Percentiles rank a stretch among this genome's conserved stretches.
Evolutionary conservation across 2,329 filamentous ascomycete genomes (phyloP).

Genomic region (Pseudopyrenochaeta lycopersici): DNA sequence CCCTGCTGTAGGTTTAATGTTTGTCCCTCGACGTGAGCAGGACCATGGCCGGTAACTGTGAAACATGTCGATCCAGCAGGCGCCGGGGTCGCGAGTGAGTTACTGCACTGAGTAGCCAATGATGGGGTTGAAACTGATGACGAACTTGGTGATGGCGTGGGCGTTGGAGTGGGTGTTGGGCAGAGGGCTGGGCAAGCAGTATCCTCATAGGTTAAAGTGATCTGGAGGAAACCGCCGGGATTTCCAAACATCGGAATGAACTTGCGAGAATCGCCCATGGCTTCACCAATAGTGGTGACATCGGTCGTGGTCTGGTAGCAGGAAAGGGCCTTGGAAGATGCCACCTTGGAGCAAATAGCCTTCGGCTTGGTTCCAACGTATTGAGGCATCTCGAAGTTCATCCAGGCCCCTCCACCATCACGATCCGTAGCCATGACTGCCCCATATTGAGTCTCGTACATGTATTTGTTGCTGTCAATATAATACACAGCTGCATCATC

Average conservation of each 20-base stretch:
- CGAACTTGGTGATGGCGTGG: neutral
- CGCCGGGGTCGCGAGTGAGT: neutral
- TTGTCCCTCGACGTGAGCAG: neutral
- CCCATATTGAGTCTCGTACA: neutral
- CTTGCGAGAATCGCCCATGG: neutral
- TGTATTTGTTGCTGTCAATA: neutral
- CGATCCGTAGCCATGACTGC: neutral
- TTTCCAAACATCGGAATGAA: neutral
- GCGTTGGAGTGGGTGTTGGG: neutral
- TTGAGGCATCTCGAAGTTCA: neutral
- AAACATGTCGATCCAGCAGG: neutral
- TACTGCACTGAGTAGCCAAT: neutral
- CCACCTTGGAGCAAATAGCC: neutral
- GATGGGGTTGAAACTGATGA: neutral
- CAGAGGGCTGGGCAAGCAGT: neutral
- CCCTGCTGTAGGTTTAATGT: neutral
- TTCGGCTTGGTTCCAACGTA: neutral
- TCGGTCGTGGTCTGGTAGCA: neutral
- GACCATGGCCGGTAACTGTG: neutral
- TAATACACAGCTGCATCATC: neutral
- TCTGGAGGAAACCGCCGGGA: neutral
- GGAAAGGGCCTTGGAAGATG: neutral
- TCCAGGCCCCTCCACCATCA: neutral
- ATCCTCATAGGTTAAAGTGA: neutral
- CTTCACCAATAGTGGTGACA: neutral